Percentiles rank a stretch among this genome's conserved stretches.
These are phyloP conservation scores for Handroanthus guayacan DNA, from an alignment of 257 asterid genomes.

Conservation along the genomic window DNA sequence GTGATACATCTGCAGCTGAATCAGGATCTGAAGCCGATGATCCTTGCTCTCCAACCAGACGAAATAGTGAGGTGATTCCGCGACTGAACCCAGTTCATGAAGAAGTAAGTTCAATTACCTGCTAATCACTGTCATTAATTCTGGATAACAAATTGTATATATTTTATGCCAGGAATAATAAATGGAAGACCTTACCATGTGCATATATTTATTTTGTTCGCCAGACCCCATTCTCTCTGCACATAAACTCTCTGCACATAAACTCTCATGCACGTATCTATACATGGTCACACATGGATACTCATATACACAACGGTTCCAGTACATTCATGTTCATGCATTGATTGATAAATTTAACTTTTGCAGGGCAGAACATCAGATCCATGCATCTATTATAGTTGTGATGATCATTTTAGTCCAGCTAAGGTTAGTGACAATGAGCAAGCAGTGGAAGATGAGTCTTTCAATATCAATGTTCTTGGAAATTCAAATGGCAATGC, in stretches of 20 bases:
- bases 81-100: constrained; percentile 62
- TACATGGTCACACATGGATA: constrained; percentile 18
- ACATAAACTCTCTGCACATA: neutral
- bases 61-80: constrained; percentile 45
- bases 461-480: constrained; percentile 32
- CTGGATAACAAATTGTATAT: neutral
- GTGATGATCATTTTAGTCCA: constrained; percentile 63
- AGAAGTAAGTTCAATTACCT: constrained; percentile 63
- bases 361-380: constrained; percentile 70
- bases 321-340: constrained; percentile 29
- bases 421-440: constrained; percentile 39
- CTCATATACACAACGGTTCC: neutral
- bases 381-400: constrained; percentile 64
- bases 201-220: neutral
- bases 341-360: constrained; percentile 28
- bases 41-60: constrained; percentile 57
- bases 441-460: constrained; percentile 42
- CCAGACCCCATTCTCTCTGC: neutral
- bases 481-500: constrained; percentile 41
- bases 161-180: constrained; percentile 28
- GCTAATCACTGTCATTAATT: constrained; percentile 14
- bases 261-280: neutral
- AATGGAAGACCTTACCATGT: neutral
- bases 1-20: constrained; percentile 56
- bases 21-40: constrained; percentile 69